A percentile compares a stretch with the other conserved stretches of the same genome.
These are phyloP conservation scores for Zangia roseola DNA, from an alignment of 768 basidiomycete species.

Conservation along the genomic window DNA sequence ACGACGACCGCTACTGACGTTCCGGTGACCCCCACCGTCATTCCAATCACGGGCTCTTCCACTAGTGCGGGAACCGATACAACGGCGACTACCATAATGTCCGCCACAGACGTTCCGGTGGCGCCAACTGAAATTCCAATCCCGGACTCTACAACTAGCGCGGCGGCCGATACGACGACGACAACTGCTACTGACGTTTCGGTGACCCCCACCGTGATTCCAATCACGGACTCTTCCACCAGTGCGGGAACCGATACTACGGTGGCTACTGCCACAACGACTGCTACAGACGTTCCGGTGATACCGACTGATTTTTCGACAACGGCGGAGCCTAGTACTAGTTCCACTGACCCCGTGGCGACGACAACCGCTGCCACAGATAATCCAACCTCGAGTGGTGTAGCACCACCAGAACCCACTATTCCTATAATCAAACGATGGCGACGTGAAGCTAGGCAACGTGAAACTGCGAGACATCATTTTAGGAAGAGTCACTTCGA, in stretches of 20 bases:
- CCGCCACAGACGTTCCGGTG: background rate
- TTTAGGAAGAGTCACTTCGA: constrained; percentile 10
- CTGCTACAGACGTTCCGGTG: too few species aligned
- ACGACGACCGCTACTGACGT: background rate
- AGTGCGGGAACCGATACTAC: background rate
- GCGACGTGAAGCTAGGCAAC: background rate
- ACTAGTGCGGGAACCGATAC: constrained; percentile 4
- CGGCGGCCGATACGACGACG: background rate
- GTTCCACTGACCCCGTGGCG: background rate
- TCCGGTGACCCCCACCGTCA: too few species aligned
- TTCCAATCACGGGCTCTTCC: too few species aligned
- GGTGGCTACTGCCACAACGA: background rate
- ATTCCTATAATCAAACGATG: background rate
- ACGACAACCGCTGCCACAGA: background rate
- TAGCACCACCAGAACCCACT: background rate
- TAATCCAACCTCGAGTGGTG: background rate
- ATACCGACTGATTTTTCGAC: too few species aligned
- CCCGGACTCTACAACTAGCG: background rate
- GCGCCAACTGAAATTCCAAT: background rate
- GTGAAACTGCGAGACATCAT: background rate
- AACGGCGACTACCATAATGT: background rate
- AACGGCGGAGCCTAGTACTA: background rate
- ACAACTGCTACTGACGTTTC: background rate
- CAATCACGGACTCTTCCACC: background rate
- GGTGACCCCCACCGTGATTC: background rate